These are phyloP conservation scores for Carex cristatella DNA, from an alignment of 176 grass and related monocot genomes.

Conservation along the genomic window DNA sequence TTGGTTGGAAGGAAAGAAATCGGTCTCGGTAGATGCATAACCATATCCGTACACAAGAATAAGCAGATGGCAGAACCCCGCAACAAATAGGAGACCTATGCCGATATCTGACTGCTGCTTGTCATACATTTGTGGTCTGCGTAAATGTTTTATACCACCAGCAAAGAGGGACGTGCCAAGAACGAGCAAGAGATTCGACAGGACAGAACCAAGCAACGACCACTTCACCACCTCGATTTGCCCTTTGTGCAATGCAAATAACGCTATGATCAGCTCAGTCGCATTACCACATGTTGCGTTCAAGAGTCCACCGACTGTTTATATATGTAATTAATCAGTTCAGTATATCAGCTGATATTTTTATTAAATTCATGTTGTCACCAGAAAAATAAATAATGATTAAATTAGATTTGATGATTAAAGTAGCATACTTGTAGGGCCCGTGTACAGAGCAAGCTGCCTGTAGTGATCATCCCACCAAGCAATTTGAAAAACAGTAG, in stretches of 20 bases:
- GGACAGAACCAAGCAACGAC: slow-evolving; percentile 80
- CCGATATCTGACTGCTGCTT: slow-evolving; percentile 68
- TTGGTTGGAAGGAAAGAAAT: slow-evolving; percentile 16
- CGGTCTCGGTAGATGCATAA: slow-evolving; percentile 21
- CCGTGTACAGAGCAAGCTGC: slow-evolving; percentile 75
- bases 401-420: background rate
- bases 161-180: slow-evolving; percentile 79
- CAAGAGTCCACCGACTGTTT: slow-evolving; percentile 78
- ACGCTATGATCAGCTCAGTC: slow-evolving; percentile 83
- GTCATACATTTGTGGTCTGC: slow-evolving; percentile 49
- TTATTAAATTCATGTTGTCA: background rate
- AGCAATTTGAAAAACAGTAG: background rate
- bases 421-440: slow-evolving; percentile 60
- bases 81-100: slow-evolving; percentile 65
- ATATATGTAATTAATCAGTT: background rate
- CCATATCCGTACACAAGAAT: slow-evolving; percentile 65
- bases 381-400: background rate
- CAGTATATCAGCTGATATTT: background rate
- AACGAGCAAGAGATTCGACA: slow-evolving; percentile 93
- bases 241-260: slow-evolving; percentile 66
- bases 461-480: slow-evolving; percentile 26
- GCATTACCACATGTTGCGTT: slow-evolving; percentile 98
- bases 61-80: slow-evolving; percentile 71
- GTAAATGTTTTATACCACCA: slow-evolving; percentile 63
- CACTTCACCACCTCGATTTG: slow-evolving; percentile 88